Percentiles rank a stretch among this genome's conserved stretches.
phyloP scores from a whole-genome alignment of 192 early-diverging fungal genomes.

The Podochytrium sp. region DNA sequence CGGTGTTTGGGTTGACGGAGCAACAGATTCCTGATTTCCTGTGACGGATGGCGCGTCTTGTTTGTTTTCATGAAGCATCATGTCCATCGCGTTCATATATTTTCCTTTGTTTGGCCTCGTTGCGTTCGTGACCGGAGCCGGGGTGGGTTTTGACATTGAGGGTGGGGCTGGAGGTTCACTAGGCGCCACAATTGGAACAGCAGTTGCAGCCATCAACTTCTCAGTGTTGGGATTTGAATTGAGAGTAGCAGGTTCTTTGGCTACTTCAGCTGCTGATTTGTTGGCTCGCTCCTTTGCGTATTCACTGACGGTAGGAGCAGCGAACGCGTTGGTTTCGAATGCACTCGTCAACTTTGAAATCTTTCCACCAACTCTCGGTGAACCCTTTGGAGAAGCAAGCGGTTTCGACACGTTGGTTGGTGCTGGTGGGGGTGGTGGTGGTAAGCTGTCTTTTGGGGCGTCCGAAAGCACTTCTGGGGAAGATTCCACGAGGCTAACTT shows the following conservation, averaged over 20 bases:
- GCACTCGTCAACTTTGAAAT: background rate
- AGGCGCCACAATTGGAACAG: too few relatives aligned
- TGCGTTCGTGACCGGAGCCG: background rate
- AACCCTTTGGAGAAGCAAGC: too few relatives aligned
- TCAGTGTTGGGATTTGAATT: background rate
- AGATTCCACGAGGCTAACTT: too few relatives aligned
- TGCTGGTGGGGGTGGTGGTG: too few relatives aligned
- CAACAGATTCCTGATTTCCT: slow-evolving; percentile 1
- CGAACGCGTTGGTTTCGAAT: too few relatives aligned
- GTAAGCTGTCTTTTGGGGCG: too few relatives aligned
- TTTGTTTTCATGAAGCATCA: slow-evolving; percentile 6
- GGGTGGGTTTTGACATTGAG: slow-evolving; percentile 8
- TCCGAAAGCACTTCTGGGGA: too few relatives aligned
- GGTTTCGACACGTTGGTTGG: too few relatives aligned
- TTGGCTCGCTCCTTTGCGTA: slow-evolving; percentile 3
- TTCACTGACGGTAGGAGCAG: too few relatives aligned
- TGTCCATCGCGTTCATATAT: slow-evolving; percentile 53
- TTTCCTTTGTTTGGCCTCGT: slow-evolving; percentile 12
- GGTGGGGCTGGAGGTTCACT: too few relatives aligned
- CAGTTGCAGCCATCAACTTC: too few relatives aligned
- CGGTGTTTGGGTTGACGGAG: background rate
- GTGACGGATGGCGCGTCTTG: background rate
- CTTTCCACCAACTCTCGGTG: background rate
- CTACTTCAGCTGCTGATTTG: background rate
- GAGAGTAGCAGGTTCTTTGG: background rate